Evolutionary conservation across 169 alveolate genomes (phyloP).

Genomic region (Theileria parva): DNA sequence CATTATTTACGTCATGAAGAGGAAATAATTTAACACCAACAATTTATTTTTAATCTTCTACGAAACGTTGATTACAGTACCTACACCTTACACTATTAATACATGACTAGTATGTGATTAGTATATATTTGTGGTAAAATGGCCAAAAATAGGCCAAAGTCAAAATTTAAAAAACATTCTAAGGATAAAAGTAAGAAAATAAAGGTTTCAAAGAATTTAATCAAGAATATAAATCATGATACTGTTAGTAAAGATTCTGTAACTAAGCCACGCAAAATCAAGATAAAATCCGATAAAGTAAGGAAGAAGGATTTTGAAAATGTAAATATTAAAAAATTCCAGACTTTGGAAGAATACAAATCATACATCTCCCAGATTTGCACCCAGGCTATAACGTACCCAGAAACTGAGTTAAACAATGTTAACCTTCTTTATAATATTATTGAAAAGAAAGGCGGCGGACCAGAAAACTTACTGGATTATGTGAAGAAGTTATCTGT

Average conservation of each 20-base stretch:
- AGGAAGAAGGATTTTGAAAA: neutral
- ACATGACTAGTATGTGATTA: neutral
- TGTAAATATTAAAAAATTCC: conserved; percentile 17
- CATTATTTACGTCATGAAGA: conserved; percentile 65
- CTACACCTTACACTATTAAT: neutral
- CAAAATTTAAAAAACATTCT: neutral
- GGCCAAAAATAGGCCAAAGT: conserved; percentile 11
- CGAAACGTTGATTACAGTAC: neutral
- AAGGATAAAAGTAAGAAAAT: neutral
- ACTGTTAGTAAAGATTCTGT: neutral
- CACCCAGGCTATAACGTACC: conserved; percentile 52
- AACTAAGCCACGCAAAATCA: neutral
- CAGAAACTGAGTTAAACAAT: conserved; percentile 38
- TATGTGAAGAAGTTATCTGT: conserved; percentile 24
- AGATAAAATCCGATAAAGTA: neutral
- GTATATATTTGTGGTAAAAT: neutral
- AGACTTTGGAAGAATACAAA: conserved; percentile 47
- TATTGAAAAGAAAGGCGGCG: conserved; percentile 42
- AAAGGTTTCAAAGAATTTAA: neutral
- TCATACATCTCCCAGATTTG: conserved; percentile 41
- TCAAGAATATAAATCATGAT: neutral
- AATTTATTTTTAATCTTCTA: neutral
- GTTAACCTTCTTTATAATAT: conserved; percentile 39
- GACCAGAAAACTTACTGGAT: conserved; percentile 20
- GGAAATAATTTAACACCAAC: conserved; percentile 42